Conservation (phyloP, 1,284 basidiomycete species). For the Leccinum cinnamomeum region DNA sequence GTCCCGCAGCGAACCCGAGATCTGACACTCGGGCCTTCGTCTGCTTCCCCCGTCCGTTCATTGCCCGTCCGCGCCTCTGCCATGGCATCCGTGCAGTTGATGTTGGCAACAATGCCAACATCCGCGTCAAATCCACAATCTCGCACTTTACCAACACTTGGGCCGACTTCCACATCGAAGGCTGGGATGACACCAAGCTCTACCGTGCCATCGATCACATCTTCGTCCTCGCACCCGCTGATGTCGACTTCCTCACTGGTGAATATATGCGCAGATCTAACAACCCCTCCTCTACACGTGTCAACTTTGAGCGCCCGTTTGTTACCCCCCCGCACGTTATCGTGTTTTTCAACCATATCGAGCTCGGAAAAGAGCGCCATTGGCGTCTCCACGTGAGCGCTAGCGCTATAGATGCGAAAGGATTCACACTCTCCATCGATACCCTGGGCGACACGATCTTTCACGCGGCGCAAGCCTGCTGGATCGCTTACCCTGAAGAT, state of each 20-base stretch:
- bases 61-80: slow-evolving; percentile 20
- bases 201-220: slow-evolving; percentile 4
- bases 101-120: slow-evolving; percentile 3
- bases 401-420: slow-evolving; percentile 12
- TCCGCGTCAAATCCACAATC: slow-evolving; percentile 13
- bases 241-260: slow-evolving; percentile 27
- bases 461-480: slow-evolving; percentile 10
- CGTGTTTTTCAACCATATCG: slow-evolving; percentile 22
- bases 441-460: slow-evolving; percentile 18
- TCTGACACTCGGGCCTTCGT: slow-evolving; percentile 11
- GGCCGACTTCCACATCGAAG: slow-evolving; percentile 17
- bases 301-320: slow-evolving; percentile 24
- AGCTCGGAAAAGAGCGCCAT: slow-evolving; percentile 13
- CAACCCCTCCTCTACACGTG: slow-evolving; percentile 3
- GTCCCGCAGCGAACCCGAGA: neutral
- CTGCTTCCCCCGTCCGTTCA: slow-evolving; percentile 15
- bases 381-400: slow-evolving; percentile 16
- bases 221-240: slow-evolving; percentile 15
- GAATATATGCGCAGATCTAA: slow-evolving; percentile 6
- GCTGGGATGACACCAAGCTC: slow-evolving; percentile 11
- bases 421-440: slow-evolving; percentile 22
- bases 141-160: slow-evolving; percentile 8
- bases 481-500: slow-evolving; percentile 30
- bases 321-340: slow-evolving; percentile 25
- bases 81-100: slow-evolving; percentile 21